Evolutionary conservation across 75 land plant species (phyloP), one percentile per base, ranked within the genome.

Genomic region (Larix kaempferi): DNA sequence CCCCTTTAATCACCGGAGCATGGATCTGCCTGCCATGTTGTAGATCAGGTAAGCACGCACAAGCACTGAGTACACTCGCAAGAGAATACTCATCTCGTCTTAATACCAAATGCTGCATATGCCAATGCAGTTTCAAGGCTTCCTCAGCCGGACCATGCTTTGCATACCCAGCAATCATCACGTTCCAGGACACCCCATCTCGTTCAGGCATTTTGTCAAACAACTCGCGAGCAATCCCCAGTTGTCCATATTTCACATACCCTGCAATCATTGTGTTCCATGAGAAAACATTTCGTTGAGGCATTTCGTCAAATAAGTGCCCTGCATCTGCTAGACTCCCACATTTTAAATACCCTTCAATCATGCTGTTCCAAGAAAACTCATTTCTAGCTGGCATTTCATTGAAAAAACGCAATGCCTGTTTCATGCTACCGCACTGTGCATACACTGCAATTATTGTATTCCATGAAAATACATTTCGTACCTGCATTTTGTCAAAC

Each of bases 241-340:
- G 5, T 14, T 80, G 57, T 0, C 86, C 89, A 16, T 44, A 8
- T 37, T 77, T 80, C 1, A 77, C 82, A 25, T 79, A 86, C 6
- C 84, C 92, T 33, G 90, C 81, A 76, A 92, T 25, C 14, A 88
- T 75, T 17, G 77, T n/a, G 39, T 82, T 86, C 91, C 92, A 92
- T 1, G 94, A 76, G 74, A 73, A 86, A 15, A 69, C 75, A 77
- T 86, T 84, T 83, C 78, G 86, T n/a, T 82, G 37, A 2, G 88
- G 85, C 90, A 89, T 89, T 7, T 63, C 60, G 35, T 74, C n/a
- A 74, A 92, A 92, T 58, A 84, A 12, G 21, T 77, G 49, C 59
- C 86, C 63, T 2, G 89, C 76, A 16, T 59, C 64, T 6, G 52
- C 59, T 4, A 33, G 7, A 33, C 71, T 10, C 6, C 86, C 86